phyloP scores from a whole-genome alignment of 2,329 filamentous ascomycete species.

The Cladophialophora carrionii region DNA sequence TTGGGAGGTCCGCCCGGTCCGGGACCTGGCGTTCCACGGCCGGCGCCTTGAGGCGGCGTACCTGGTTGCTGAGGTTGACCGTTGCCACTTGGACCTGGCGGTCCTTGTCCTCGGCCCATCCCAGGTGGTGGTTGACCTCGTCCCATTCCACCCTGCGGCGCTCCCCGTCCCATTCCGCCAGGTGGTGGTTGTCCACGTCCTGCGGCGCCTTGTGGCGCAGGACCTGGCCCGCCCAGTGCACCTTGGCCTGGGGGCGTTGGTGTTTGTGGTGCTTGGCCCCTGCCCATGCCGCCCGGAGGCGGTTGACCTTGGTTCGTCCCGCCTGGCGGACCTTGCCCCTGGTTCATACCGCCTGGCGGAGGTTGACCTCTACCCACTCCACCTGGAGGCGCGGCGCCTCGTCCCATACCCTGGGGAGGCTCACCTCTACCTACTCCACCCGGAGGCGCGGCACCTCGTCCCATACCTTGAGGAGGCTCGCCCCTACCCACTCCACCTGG shows the following conservation, averaged over 20 bases:
- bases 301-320: slow-evolving; percentile 3
- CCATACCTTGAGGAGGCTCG: background rate
- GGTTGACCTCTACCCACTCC: background rate
- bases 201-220: background rate
- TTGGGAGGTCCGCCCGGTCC: slow-evolving; percentile 13
- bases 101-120: slow-evolving; percentile 10
- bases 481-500: background rate
- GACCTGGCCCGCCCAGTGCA: slow-evolving; percentile 4
- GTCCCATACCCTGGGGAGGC: background rate
- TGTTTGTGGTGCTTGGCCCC: slow-evolving; percentile 6
- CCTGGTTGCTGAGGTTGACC: slow-evolving; percentile 13
- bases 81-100: background rate
- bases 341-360: background rate
- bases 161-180: slow-evolving; percentile 1
- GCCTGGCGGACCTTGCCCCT: slow-evolving; percentile 1
- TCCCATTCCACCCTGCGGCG: slow-evolving; percentile 10
- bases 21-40: slow-evolving; percentile 9
- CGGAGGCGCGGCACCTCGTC: background rate
- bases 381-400: slow-evolving; percentile 1
- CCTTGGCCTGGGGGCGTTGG: slow-evolving; percentile 5
- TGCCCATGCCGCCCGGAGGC: slow-evolving; percentile 4
- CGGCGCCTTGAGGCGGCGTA: slow-evolving; percentile 19
- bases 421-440: background rate
- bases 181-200: slow-evolving; percentile 9
- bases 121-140: slow-evolving; percentile 11